A percentile compares a stretch with the other conserved stretches of the same genome.
Conservation (phyloP, 2,329 filamentous ascomycete species). For the Colletotrichum cordylinicola region DNA sequence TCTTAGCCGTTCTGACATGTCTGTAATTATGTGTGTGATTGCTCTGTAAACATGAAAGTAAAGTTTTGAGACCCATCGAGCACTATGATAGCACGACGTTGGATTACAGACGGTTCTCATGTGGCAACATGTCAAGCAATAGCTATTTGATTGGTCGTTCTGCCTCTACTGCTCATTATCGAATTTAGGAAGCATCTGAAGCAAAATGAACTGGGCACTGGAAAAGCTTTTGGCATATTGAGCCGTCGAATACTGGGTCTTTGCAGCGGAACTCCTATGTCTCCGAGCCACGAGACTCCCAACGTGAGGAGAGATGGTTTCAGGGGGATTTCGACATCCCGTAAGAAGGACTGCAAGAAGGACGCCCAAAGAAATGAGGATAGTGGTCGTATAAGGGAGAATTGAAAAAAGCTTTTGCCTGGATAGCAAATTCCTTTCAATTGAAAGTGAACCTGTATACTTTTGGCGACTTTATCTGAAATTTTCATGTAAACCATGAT, state of each 20-base stretch:
- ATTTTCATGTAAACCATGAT: rapidly evolving
- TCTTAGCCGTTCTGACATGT: rapidly evolving
- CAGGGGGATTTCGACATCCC: rapidly evolving
- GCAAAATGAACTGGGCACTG: too few relatives aligned
- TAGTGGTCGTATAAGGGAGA: rapidly evolving
- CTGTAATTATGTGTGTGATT: rapidly evolving
- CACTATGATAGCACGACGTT: background rate
- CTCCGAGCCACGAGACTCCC: rapidly evolving
- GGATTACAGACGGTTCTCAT: rapidly evolving
- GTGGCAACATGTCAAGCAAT: background rate
- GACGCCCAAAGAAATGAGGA: rapidly evolving
- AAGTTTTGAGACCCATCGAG: background rate
- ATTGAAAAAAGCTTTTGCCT: background rate
- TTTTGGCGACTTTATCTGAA: rapidly evolving
- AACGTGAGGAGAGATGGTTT: background rate
- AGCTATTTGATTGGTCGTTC: background rate
- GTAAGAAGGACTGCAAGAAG: rapidly evolving
- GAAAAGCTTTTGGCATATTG: too few relatives aligned
- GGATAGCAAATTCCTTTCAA: background rate
- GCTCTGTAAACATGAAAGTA: background rate
- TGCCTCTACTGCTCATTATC: background rate
- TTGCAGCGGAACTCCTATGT: background rate
- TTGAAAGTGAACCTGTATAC: rapidly evolving
- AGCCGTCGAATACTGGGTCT: background rate
- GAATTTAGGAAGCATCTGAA: background rate